These are phyloP conservation scores for Leucocoprinus sp. DNA, from an alignment of 768 basidiomycete species.

Conservation along the genomic window DNA sequence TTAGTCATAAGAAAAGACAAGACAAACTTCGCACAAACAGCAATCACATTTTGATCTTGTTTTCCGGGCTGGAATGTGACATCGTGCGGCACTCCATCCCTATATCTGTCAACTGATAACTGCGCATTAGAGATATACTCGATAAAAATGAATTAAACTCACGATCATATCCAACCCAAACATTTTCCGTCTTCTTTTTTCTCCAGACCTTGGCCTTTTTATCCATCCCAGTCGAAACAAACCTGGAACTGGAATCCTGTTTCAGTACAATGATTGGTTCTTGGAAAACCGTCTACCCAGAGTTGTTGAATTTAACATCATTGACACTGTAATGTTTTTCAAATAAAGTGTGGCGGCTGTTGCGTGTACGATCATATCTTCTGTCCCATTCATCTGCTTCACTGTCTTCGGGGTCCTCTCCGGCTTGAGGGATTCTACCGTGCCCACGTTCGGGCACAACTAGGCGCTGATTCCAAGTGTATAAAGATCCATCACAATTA, in stretches of 20 bases:
- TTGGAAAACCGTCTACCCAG: constrained; percentile 25
- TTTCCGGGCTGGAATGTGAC: constrained; percentile 36
- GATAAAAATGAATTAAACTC: constrained; percentile 4
- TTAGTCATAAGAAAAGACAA: background rate
- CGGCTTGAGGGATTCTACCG: background rate
- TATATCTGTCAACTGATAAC: constrained; percentile 9
- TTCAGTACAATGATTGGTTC: background rate
- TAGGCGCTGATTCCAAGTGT: constrained; percentile 26
- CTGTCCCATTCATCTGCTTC: constrained; percentile 10
- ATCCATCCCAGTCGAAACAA: constrained; percentile 13
- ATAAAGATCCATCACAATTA: constrained; percentile 40
- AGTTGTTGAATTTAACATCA: constrained; percentile 48
- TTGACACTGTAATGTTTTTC: constrained; percentile 47
- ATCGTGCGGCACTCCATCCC: constrained; percentile 28
- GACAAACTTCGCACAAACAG: constrained; percentile 33
- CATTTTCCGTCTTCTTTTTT: background rate
- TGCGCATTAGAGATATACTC: background rate
- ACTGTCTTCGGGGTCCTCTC: constrained; percentile 15
- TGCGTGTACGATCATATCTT: background rate
- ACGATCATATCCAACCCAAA: constrained; percentile 9
- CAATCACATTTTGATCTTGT: constrained; percentile 24
- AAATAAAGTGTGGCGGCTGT: background rate
- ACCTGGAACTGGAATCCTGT: background rate
- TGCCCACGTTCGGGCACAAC: background rate
- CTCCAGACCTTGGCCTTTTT: background rate